Percentiles rank a stretch among this genome's conserved stretches.
phyloP scores from a whole-genome alignment of 202 grass and related monocot species.

The Dendrocalamus latiflorus region DNA sequence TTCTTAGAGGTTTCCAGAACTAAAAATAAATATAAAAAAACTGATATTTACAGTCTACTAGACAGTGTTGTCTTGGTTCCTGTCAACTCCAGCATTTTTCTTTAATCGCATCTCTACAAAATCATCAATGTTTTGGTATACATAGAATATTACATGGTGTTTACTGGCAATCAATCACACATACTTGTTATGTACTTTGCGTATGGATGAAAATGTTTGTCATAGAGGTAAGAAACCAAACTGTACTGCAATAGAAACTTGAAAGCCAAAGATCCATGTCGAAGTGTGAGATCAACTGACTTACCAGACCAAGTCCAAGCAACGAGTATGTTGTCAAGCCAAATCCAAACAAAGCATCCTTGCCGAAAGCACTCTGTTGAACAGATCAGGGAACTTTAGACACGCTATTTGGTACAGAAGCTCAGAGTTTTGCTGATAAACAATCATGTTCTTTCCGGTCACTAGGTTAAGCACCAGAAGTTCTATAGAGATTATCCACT shows the following conservation, averaged over 20 bases:
- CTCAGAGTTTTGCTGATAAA: not conserved
- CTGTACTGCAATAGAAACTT: not conserved
- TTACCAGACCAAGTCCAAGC: constrained; percentile 96
- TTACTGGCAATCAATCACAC: not conserved
- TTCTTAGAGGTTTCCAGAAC: not conserved
- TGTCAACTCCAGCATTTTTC: not conserved
- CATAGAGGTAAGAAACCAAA: not conserved
- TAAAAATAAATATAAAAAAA: not conserved
- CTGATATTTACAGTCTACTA: not conserved
- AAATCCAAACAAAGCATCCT: constrained; percentile 77
- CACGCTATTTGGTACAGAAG: not conserved
- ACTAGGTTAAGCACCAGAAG: not conserved
- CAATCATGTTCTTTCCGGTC: not conserved
- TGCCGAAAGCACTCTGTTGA: constrained; percentile 83
- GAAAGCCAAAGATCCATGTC: not conserved
- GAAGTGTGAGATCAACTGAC: not conserved
- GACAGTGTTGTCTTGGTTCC: not conserved
- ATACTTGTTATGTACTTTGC: not conserved
- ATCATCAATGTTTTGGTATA: not conserved
- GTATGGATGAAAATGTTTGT: not conserved
- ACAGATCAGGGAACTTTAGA: constrained; percentile 22
- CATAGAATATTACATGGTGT: not conserved
- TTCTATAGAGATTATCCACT: not conserved
- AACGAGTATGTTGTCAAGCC: constrained; percentile 87
- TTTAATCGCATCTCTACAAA: not conserved